A percentile compares a stretch with the other conserved stretches of the same genome.
phyloP scores from a whole-genome alignment of 225 moss, liverwort and hornwort species.

The Bryum argenteum region DNA sequence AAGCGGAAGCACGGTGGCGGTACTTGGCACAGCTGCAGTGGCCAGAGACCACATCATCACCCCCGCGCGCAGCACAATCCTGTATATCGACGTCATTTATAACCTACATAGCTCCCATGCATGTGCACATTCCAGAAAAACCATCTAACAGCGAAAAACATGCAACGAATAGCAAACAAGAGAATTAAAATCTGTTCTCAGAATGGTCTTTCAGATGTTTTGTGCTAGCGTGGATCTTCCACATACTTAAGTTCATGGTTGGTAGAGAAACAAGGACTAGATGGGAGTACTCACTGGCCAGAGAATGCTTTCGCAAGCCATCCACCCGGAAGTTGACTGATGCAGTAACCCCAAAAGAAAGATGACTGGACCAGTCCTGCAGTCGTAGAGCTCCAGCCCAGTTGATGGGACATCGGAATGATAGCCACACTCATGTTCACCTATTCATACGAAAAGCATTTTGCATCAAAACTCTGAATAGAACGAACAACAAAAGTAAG shows the following conservation, averaged over 20 bases:
- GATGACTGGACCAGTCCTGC: slow-evolving; percentile 94
- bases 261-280: background rate
- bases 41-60: slow-evolving; percentile 94
- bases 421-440: slow-evolving; percentile 99
- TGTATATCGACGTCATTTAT: slow-evolving; percentile 51
- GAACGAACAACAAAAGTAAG: background rate
- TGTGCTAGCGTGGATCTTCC: no score
- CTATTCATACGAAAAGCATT: slow-evolving; percentile 38
- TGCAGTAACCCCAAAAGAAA: slow-evolving; percentile 95
- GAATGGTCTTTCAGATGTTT: no score
- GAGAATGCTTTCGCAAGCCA: slow-evolving; percentile 85
- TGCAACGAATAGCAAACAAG: no score
- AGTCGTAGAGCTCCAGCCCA: slow-evolving; percentile 88
- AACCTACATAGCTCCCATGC: slow-evolving; percentile 14
- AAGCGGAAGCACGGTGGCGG: slow-evolving; percentile 68
- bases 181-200: no score
- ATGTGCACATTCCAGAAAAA: slow-evolving; percentile 23
- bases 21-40: slow-evolving; percentile 78
- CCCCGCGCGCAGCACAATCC: slow-evolving; percentile 75
- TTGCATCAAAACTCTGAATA: slow-evolving; percentile 21
- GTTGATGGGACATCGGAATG: slow-evolving; percentile 90
- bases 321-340: slow-evolving; percentile 96
- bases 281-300: slow-evolving; percentile 70
- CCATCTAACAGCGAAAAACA: background rate
- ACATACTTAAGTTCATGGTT: background rate